Conservation (phyloP, 2,329 filamentous ascomycete species). For the Dactylellina parvicollis region DNA sequence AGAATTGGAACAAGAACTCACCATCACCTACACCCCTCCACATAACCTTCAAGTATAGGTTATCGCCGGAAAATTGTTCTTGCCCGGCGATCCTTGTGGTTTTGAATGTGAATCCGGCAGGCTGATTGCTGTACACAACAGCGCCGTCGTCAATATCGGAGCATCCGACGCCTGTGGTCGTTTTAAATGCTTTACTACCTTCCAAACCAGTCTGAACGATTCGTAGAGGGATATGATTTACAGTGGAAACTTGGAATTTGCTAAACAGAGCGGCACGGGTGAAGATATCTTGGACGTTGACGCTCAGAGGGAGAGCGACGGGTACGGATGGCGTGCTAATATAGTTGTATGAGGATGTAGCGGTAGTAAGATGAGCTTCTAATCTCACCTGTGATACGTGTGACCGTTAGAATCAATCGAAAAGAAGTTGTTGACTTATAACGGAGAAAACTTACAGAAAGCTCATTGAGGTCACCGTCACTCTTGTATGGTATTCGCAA, state of each 20-base stretch:
- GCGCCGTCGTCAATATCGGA: constrained; percentile 50
- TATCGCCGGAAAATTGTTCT: constrained; percentile 60
- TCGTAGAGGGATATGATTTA: constrained; percentile 75
- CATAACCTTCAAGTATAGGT: constrained; percentile 65
- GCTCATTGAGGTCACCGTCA: constrained; percentile 66
- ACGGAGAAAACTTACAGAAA: constrained; percentile 86
- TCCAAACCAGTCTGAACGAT: constrained; percentile 76
- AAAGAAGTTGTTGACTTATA: too few relatives aligned
- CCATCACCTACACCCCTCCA: constrained; percentile 37
- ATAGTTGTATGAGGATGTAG: constrained; percentile 30
- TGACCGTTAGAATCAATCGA: constrained; percentile 73
- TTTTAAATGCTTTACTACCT: constrained; percentile 74
- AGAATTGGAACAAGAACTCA: constrained; percentile 22
- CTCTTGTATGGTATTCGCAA: constrained; percentile 49
- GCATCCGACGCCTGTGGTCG: constrained; percentile 66
- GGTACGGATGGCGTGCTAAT: constrained; percentile 64
- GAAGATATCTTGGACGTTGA: constrained; percentile 97
- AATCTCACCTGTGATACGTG: constrained; percentile 65
- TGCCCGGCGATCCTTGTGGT: constrained; percentile 38
- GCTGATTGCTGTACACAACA: constrained; percentile 63
- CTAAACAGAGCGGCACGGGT: constrained; percentile 84
- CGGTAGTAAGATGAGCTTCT: constrained; percentile 32
- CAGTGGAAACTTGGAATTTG: constrained; percentile 85
- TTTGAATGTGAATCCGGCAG: constrained; percentile 57
- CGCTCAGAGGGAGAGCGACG: constrained; percentile 82